Evolutionary conservation across 2,329 filamentous ascomycete genomes (phyloP).

Genomic region (Beauveria sp.): DNA sequence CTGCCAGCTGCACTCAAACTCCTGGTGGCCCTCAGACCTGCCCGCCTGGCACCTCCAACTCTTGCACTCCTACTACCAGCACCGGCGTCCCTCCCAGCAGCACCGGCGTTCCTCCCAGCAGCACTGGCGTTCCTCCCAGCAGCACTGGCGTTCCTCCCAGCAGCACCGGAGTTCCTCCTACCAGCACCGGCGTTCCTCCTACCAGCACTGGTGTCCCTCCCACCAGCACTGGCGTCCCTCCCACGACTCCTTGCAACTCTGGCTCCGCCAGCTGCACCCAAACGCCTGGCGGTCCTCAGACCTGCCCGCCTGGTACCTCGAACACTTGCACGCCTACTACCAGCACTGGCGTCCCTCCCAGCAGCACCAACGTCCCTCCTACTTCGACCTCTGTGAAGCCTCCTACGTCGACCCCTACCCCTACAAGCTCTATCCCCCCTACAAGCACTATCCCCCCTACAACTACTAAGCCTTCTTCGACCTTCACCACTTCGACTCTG

Average conservation of each 20-base stretch:
- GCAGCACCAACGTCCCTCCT: neutral
- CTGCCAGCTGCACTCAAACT: too few relatives aligned
- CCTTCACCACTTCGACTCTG: constrained; percentile 5
- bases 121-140: neutral
- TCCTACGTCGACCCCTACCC: neutral
- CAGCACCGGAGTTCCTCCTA: neutral
- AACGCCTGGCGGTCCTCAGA: too few relatives aligned
- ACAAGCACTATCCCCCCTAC: neutral
- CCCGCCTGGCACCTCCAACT: too few relatives aligned
- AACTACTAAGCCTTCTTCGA: neutral
- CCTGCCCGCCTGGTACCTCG: too few relatives aligned
- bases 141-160: neutral
- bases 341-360: neutral
- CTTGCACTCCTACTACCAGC: neutral
- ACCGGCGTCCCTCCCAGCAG: neutral
- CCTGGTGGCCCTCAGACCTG: too few relatives aligned
- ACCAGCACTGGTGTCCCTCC: neutral
- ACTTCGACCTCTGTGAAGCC: neutral
- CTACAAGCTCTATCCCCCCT: neutral
- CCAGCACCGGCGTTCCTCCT: neutral
- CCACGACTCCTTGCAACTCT: neutral
- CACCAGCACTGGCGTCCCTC: neutral
- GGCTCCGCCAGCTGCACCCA: too few relatives aligned
- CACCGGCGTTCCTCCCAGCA: neutral
- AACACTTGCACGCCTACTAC: neutral